phyloP scores from a whole-genome alignment of 768 basidiomycete genomes.

The Termitomyces sp. region DNA sequence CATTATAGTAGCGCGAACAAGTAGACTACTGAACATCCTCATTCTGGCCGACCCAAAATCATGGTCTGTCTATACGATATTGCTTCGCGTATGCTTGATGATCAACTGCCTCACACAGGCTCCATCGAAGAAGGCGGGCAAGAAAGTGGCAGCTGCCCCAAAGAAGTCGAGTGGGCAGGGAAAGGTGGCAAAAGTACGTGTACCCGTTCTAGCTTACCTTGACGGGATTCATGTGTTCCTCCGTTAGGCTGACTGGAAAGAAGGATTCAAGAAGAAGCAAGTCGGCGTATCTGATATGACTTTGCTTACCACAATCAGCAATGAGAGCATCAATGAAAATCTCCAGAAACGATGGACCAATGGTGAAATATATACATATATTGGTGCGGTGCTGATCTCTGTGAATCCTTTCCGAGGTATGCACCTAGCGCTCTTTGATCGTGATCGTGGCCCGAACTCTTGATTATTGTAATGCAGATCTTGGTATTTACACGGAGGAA shows the following conservation, averaged over 20 bases:
- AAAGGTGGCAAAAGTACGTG: conserved; percentile 73
- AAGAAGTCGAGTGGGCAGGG: conserved; percentile 54
- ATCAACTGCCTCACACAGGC: conserved; percentile 40
- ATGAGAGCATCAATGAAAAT: conserved; percentile 97
- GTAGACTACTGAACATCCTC: not conserved
- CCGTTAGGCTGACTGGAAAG: conserved; percentile 94
- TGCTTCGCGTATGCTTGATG: not conserved
- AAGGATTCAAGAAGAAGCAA: conserved; percentile 99
- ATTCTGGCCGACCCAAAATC: not conserved
- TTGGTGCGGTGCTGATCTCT: conserved; percentile 97
- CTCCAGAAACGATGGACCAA: conserved; percentile 94
- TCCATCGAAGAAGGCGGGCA: conserved; percentile 85
- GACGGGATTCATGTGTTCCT: conserved; percentile 6
- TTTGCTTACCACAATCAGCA: conserved; percentile 90
- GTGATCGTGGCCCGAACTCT: conserved; percentile 5
- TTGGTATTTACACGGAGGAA: conserved; percentile 96
- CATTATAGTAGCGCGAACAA: not conserved
- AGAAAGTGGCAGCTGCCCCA: conserved; percentile 62
- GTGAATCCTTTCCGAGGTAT: conserved; percentile 96
- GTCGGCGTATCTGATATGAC: conserved; percentile 99
- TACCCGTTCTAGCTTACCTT: not conserved
- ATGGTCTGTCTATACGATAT: conserved; percentile 11
- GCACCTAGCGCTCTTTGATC: conserved; percentile 1
- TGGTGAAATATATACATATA: conserved; percentile 98
- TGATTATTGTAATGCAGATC: conserved; percentile 47